Conservation (phyloP, 1,284 basidiomycete genomes). For the Heterobasidion irregulare region DNA sequence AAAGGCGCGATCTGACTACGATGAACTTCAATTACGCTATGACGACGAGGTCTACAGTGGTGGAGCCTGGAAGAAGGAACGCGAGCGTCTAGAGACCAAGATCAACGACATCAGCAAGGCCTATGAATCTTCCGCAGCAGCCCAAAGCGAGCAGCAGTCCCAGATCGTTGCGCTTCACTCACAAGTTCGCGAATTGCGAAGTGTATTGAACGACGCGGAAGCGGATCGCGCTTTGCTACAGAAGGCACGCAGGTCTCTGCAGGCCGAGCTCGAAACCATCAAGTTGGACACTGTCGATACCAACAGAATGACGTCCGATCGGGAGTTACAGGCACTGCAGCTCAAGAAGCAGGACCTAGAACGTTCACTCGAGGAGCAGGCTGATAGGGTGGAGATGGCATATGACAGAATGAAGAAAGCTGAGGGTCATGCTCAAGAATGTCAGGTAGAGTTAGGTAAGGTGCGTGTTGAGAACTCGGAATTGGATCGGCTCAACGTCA, state of each 20-base stretch:
- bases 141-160: constrained; percentile 72
- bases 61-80: constrained; percentile 80
- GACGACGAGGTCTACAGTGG: constrained; percentile 76
- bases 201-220: constrained; percentile 77
- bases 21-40: constrained; percentile 66
- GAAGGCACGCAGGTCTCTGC: constrained; percentile 75
- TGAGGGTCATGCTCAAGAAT: constrained; percentile 67
- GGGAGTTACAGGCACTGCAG: constrained; percentile 66
- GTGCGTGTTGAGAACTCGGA: constrained; percentile 72
- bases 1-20: constrained; percentile 68
- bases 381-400: constrained; percentile 64
- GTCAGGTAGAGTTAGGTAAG: constrained; percentile 67
- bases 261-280: constrained; percentile 73
- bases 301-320: constrained; percentile 62
- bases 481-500: constrained; percentile 68
- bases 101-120: constrained; percentile 70
- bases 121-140: constrained; percentile 66
- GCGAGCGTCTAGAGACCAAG: constrained; percentile 77
- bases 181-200: constrained; percentile 76
- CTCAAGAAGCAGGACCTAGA: constrained; percentile 77
- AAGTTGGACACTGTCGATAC: constrained; percentile 69
- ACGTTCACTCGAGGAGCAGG: constrained; percentile 71
- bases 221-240: constrained; percentile 72
- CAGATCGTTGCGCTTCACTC: constrained; percentile 80
- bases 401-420: constrained; percentile 76